phyloP scores from a whole-genome alignment of 208 protist genomes.

The Paratrypanosoma confusum region DNA sequence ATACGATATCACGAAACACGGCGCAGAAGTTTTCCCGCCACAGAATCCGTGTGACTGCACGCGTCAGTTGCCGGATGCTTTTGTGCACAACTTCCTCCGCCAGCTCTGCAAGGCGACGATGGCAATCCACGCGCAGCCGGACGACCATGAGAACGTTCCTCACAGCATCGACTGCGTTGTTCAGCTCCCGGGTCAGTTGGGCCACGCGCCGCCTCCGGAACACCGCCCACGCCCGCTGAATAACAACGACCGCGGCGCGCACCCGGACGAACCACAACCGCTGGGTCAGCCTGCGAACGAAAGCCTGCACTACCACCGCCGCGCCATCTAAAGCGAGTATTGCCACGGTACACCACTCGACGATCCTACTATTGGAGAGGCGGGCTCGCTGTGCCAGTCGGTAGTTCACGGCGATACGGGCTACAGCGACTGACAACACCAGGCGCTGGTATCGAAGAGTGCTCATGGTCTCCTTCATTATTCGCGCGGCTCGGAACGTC shows the following conservation, averaged over 20 bases:
- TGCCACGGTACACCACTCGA: no score
- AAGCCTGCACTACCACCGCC: conserved; percentile 4
- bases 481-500: no score
- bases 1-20: conserved; percentile 37
- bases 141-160: not conserved
- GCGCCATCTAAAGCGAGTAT: no score
- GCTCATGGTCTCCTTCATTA: no score
- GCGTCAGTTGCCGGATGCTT: conserved; percentile 13
- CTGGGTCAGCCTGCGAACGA: conserved; percentile 5
- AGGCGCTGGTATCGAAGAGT: no score
- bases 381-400: no score
- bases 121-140: conserved; percentile 1
- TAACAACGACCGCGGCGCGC: not conserved
- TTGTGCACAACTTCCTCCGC: not conserved
- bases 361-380: no score
- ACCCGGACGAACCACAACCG: not conserved
- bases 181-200: not conserved
- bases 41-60: conserved; percentile 40
- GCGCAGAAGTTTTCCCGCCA: conserved; percentile 77
- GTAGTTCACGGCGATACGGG: no score
- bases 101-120: not conserved
- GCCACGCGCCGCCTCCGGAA: not conserved
- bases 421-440: no score
- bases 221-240: conserved; percentile 1
- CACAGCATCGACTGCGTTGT: no score